Evolutionary conservation across 2,329 filamentous ascomycete genomes (phyloP).

Genomic region (Raffaelea albimanens): DNA sequence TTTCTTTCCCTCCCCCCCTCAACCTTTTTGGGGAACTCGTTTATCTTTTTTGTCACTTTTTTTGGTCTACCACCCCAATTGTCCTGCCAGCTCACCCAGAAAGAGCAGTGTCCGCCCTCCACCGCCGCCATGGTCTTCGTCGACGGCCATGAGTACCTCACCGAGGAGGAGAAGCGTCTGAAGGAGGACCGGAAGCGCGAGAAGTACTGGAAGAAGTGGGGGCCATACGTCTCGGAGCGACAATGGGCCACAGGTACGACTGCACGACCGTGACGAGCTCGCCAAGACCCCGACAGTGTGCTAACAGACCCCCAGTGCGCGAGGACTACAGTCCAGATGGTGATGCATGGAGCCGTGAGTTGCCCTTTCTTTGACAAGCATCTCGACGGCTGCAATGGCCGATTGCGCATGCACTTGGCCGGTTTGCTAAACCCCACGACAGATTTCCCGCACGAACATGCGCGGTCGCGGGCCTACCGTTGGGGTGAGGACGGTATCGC

Average conservation of each 20-base stretch:
- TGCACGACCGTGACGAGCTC: constrained; percentile 1
- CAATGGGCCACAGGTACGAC: constrained; percentile 85
- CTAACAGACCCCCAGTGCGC: constrained; percentile 16
- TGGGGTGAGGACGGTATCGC: constrained; percentile 98
- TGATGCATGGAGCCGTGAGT: constrained; percentile 91
- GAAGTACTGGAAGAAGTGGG: constrained; percentile 99
- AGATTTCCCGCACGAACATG: constrained; percentile 94
- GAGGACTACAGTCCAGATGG: constrained; percentile 88
- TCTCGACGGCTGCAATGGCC: no score
- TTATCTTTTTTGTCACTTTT: no score
- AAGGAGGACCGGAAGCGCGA: constrained; percentile 72
- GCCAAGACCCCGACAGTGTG: constrained; percentile 1
- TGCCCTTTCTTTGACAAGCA: constrained; percentile 2
- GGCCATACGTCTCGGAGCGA: constrained; percentile 83
- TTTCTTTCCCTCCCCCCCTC: no score
- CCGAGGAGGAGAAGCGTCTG: constrained; percentile 82
- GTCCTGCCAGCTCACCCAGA: no score
- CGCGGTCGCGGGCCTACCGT: constrained; percentile 77
- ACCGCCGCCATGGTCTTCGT: constrained; percentile 67
- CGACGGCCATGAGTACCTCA: constrained; percentile 78
- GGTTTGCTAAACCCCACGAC: no score
- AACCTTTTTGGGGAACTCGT: no score
- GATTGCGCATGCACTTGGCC: no score
- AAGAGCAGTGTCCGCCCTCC: neutral
- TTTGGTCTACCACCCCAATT: no score